These are phyloP conservation scores for Vitis cinerea DNA, from an alignment of 164 flowering plant genomes.

Conservation along the genomic window DNA sequence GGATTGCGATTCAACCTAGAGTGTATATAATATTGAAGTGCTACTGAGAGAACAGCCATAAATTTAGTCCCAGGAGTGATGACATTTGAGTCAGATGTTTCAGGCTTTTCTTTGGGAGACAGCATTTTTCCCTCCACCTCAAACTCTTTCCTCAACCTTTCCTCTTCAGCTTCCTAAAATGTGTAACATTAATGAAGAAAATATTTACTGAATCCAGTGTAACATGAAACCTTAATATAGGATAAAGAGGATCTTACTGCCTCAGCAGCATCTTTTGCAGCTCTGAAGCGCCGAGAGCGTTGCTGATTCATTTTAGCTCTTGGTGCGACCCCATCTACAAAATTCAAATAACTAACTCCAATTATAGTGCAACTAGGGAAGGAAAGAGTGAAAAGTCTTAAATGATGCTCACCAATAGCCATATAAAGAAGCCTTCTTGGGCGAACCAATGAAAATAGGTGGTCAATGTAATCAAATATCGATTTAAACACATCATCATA, in stretches of 20 bases:
- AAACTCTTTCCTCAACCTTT: conserved; percentile 70
- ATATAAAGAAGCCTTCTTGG: conserved; percentile 92
- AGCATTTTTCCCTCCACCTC: conserved; percentile 54
- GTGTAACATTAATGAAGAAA: conserved; percentile 5
- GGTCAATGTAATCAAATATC: conserved; percentile 93
- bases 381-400: neutral
- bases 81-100: conserved; percentile 92
- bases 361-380: neutral
- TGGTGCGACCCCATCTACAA: conserved; percentile 96
- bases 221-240: neutral
- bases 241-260: conserved; percentile 55
- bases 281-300: conserved; percentile 91
- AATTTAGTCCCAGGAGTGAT: conserved; percentile 98
- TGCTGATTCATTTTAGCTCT: conserved; percentile 99
- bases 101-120: conserved; percentile 58
- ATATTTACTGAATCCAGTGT: neutral
- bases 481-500: conserved; percentile 82
- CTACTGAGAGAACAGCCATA: conserved; percentile 84
- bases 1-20: conserved; percentile 60
- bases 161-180: conserved; percentile 87
- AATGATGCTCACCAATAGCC: conserved; percentile 80
- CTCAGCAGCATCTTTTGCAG: conserved; percentile 97
- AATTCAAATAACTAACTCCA: conserved; percentile 5
- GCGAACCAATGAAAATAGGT: conserved; percentile 79
- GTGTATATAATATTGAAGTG: conserved; percentile 90